Evolutionary conservation across 176 grass and related monocot genomes (phyloP), one percentile per base, ranked within the genome.

Genomic region (Aechmea fasciata): DNA sequence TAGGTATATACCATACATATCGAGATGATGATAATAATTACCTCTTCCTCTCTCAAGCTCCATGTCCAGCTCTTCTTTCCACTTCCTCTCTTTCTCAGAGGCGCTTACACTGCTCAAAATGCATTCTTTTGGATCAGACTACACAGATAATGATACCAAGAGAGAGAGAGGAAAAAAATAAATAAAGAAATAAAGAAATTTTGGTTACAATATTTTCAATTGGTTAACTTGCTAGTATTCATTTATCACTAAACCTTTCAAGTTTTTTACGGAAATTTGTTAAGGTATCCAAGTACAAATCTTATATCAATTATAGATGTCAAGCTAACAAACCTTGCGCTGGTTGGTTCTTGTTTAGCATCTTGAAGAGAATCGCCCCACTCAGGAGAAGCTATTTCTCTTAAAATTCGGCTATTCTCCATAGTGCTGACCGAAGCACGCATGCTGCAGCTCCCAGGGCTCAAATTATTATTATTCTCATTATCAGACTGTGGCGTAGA

Each of bases 1-100:
- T 49, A 15, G 12, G 67, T 29, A 73, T 19, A 70, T 55, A 8
- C 11, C 25, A n/a, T 11, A 9, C 20, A 18, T 61, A 18, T 57
- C n/a, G 4, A 57, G 13, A 15, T 2, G 13, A 15, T 2, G 20
- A 61, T 20, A 61, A 61, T 20, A 10, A 22, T 78, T 85, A 90
- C 94, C 94, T 99, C 94, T 87, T 79, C 90, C 79, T 69, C 81
- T 87, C 75, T 92, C 87, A 69, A 99, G 89, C 80, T 99, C 94
- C 75, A 85, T 84, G 75, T 78, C 79, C 50, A 99, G 71, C 71
- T 99, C 94, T 79, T 99, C 87, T 80, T 90, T 93, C 94, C 94
- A 99, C 75, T 90, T 93, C 57, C 69, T 82, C 61, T 83, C 83
- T 68, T 54, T 97, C 51, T 97, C 89, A 19, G 86, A 86, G 13